Base-by-base conservation (phyloP, 495 filamentous ascomycete genomes). In the Pyrenopolyporus hunteri region DNA sequence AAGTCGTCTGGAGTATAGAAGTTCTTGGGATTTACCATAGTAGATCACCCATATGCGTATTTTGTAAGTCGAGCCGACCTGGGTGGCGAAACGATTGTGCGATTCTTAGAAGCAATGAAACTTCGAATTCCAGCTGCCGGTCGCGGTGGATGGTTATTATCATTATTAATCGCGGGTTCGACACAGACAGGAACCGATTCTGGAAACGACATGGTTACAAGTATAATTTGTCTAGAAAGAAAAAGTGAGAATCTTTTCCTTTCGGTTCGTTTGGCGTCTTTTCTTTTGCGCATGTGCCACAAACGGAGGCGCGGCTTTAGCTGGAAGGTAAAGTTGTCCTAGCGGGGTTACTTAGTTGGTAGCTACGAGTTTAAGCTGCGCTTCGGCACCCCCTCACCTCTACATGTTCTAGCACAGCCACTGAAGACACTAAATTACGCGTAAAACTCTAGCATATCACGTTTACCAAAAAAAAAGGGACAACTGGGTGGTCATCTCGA, bases 11-110 rank as follows among this genome's bases (percentile, higher is more conserved):
- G 5, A 5, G 4, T 29, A 5, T n/a, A 19, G 16, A 43, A 37
- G 25, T 37, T 4, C 17, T 23, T 29, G 22, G 19, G 32, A 10
- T 6, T 29, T 40, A 2, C 4, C 33, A 9, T n/a, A 46, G 6
- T 17, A 50, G 29, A 42, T 60, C 57, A 66, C 39, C 63, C 57
- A 16, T 57, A 56, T 16, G 57, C 57, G 37, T 57, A 61, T 57
- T 20, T 56, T 31, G 51, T 44, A 16, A 56, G 32, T 20, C 37
- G 56, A 36, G 55, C 55, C 37, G 46, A 32, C 28, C 25, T 20
- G 10, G 13, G 45, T 60, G 40, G 40, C 51, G 55, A 53, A 37
- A 19, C 25, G 22, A 19, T 47, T 13, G 53, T 26, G 52, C 20
- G 20, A 61, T 37, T 48, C 28, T 40, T 32, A 1, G 36, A 52